Conservation (phyloP, 192 early-diverging fungal species). For the Pilaira anomala region DNA sequence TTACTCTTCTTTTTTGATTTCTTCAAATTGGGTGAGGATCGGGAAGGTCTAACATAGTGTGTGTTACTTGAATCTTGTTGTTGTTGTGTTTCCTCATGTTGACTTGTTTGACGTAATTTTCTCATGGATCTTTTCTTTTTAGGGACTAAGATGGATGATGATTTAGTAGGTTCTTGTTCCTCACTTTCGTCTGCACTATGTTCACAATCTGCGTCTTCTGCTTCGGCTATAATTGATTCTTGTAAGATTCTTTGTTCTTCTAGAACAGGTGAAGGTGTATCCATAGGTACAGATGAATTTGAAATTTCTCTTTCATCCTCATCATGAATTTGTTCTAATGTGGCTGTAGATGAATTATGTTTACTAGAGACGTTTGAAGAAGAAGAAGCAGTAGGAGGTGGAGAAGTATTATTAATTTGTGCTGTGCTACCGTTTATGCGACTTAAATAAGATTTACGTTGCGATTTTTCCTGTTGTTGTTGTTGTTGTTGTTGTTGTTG, state of each 20-base stretch:
- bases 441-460: neutral
- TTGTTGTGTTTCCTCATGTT: neutral
- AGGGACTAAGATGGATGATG: neutral
- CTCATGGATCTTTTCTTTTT: neutral
- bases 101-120: conserved; percentile 1
- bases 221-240: neutral
- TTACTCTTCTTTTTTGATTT: conserved; percentile 8
- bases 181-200: neutral
- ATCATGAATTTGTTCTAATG: neutral
- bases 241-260: neutral
- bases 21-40: conserved; percentile 13
- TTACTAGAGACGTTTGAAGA: neutral
- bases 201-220: neutral
- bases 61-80: neutral
- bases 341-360: neutral
- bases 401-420: neutral
- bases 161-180: too few relatives aligned
- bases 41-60: conserved; percentile 1
- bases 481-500: neutral
- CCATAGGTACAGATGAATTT: neutral
- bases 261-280: neutral
- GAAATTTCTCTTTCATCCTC: neutral
- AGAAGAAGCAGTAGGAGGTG: neutral
- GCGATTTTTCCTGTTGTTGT: too few relatives aligned
- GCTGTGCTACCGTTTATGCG: conserved; percentile 8